These are phyloP conservation scores for Fusarium sp. DNA, from an alignment of 2,329 filamentous ascomycete species.

Conservation along the genomic window DNA sequence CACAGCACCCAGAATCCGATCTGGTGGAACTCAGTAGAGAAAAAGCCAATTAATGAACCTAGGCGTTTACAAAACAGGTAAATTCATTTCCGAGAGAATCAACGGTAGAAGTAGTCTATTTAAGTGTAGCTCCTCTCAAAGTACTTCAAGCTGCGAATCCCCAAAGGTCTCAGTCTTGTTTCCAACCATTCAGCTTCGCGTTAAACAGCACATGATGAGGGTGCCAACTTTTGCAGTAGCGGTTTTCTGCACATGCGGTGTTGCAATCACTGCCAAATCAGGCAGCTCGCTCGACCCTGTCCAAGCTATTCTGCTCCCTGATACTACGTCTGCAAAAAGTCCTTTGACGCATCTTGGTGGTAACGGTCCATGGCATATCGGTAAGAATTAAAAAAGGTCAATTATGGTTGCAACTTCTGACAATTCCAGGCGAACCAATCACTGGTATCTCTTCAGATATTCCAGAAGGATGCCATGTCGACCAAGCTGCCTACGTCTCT, in stretches of 20 bases:
- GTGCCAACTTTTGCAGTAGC: neutral
- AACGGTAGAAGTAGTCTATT: constrained; percentile 3
- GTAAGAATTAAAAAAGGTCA: constrained; percentile 48
- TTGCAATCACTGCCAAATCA: constrained; percentile 5
- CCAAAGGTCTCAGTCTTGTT: neutral
- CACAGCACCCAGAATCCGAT: neutral
- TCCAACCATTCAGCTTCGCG: neutral
- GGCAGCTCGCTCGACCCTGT: constrained; percentile 47
- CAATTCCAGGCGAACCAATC: constrained; percentile 64
- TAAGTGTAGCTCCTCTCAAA: neutral
- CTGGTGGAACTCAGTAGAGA: neutral
- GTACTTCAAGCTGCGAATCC: neutral
- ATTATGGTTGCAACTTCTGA: neutral
- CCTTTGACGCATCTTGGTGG: constrained; percentile 65
- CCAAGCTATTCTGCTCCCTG: constrained; percentile 47
- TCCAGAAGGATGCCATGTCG: constrained; percentile 69
- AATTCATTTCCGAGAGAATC: constrained; percentile 20
- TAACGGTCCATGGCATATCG: constrained; percentile 67
- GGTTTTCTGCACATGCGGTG: constrained; percentile 5
- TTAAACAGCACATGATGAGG: neutral
- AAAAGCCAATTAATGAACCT: neutral
- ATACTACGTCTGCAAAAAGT: constrained; percentile 52
- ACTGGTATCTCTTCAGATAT: constrained; percentile 66
- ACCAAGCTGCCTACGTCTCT: constrained; percentile 70
- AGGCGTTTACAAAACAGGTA: constrained; percentile 10